These are phyloP conservation scores for Chlorella variabilis DNA, from an alignment of 163 green algal genomes.

Conservation along the genomic window DNA sequence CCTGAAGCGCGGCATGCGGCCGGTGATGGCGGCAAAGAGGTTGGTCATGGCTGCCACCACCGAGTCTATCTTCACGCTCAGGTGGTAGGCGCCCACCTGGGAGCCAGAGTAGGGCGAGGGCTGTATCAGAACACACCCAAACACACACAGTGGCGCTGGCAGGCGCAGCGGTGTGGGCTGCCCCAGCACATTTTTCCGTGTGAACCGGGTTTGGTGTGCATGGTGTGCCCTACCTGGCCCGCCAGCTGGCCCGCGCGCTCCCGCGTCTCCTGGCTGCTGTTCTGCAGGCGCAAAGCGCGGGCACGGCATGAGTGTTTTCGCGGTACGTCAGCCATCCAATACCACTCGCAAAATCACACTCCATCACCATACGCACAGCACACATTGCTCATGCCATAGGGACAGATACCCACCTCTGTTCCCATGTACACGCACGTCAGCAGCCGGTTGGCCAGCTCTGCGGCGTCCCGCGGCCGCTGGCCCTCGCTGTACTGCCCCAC, in stretches of 20 bases:
- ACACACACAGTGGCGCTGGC: too few relatives aligned
- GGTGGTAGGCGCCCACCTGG: slow-evolving; percentile 84
- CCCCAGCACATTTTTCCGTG: too few relatives aligned
- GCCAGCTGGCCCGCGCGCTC: slow-evolving; percentile 61
- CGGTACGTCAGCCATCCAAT: too few relatives aligned
- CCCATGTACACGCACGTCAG: slow-evolving; percentile 95
- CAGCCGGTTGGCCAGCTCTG: slow-evolving; percentile 83
- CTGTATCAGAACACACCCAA: too few relatives aligned
- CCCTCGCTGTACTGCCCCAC: slow-evolving; percentile 45
- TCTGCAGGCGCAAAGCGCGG: neutral
- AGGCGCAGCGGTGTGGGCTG: neutral
- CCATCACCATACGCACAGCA: neutral
- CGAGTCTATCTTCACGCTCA: slow-evolving; percentile 87
- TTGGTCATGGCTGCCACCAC: slow-evolving; percentile 80
- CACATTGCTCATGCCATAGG: neutral
- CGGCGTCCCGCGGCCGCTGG: slow-evolving; percentile 38
- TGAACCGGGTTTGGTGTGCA: neutral
- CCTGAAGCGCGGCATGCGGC: slow-evolving; percentile 80
- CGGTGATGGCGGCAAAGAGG: slow-evolving; percentile 84
- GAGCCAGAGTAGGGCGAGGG: too few relatives aligned
- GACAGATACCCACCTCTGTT: too few relatives aligned
- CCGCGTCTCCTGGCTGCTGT: slow-evolving; percentile 69
- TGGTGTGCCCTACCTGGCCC: slow-evolving; percentile 38
- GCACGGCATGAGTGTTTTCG: too few relatives aligned
- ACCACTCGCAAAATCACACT: too few relatives aligned